Base-by-base conservation (phyloP, 2,329 filamentous ascomycete genomes). In the Ophiostoma sp. region DNA sequence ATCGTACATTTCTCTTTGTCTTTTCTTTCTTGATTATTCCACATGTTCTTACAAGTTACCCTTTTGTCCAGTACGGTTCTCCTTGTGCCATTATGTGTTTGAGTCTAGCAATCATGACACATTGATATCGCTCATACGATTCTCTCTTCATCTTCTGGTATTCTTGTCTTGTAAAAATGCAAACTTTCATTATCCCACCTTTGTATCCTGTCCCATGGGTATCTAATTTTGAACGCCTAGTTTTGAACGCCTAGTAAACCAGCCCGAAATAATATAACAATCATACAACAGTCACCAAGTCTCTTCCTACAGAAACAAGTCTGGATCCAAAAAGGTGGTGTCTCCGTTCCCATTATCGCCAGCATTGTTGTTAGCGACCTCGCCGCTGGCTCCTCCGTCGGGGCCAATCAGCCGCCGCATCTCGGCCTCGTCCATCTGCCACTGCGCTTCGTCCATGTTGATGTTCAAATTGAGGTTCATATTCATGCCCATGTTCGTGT, bases 361-460 rank as follows among this genome's bases (percentile, higher is more conserved):
- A 6, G 60, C 66, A 9, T 27, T 55, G 49, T n/a, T 49, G 16
- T 27, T 55, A 18, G 49, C n/a, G 9, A 55, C 27, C 8, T 55
- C 49, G n/a, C n/a, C 11, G 6, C 3, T 36, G 41, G 40, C 11
- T 11, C 16, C 41, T 27, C 71, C 64, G 63, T 70, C 71, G 27
- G 71, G 60, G 18, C 73, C 71, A 60, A 75, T 72, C 64, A 75
- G 70, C 38, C 66, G 71, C 60, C 73, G 72, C 72, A 75, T 72
- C 66, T 75, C 72, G 9, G 70, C 72, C 70, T 75, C 73, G 58
- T 75, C 74, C 41, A 70, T 67, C 66, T 68, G 70, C 73, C 73
- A 73, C 66, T 72, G 68, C 12, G 58, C 44, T 9, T 71, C 71
- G 49, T 36, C 27, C 41, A 66, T 41, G 16, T 47, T 58, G 60